phyloP scores from a whole-genome alignment of 164 flowering plant species.

The Protea cynaroides region DNA sequence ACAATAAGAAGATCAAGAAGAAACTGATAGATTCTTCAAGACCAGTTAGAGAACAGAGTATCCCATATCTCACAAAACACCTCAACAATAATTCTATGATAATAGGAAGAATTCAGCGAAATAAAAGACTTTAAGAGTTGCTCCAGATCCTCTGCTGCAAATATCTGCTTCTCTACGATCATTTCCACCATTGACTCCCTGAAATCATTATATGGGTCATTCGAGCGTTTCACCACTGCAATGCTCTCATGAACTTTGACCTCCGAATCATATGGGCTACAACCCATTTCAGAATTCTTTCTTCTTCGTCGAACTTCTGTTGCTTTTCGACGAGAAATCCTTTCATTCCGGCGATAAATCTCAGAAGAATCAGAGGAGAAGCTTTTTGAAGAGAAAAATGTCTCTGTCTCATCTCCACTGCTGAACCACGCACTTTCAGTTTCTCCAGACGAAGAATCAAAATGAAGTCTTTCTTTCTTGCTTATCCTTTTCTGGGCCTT shows the following conservation, averaged over 20 bases:
- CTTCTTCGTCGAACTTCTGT: slow-evolving; percentile 9
- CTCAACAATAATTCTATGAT: slow-evolving; percentile 56
- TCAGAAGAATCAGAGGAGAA: slow-evolving; percentile 41
- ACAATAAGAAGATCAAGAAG: not conserved
- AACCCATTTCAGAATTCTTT: slow-evolving; percentile 16
- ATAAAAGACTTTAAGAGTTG: slow-evolving; percentile 63
- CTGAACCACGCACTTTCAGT: slow-evolving; percentile 33
- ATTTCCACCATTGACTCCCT: slow-evolving; percentile 82
- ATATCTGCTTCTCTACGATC: slow-evolving; percentile 69
- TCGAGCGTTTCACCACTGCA: slow-evolving; percentile 66
- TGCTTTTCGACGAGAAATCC: slow-evolving; percentile 15
- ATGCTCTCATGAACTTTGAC: slow-evolving; percentile 47
- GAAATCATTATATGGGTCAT: slow-evolving; percentile 64
- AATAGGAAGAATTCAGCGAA: slow-evolving; percentile 50
- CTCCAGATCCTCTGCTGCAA: slow-evolving; percentile 47
- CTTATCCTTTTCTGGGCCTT: not conserved
- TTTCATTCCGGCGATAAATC: slow-evolving; percentile 10
- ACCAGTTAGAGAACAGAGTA: slow-evolving; percentile 42
- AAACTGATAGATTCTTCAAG: not conserved
- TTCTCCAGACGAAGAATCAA: slow-evolving; percentile 14
- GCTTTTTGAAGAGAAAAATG: slow-evolving; percentile 27
- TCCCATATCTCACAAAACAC: slow-evolving; percentile 75
- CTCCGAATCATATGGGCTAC: not conserved
- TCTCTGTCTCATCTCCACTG: slow-evolving; percentile 47
- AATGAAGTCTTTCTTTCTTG: not conserved